Base-by-base conservation (phyloP, 1,284 basidiomycete genomes). In the Leccinum ponderosum region DNA sequence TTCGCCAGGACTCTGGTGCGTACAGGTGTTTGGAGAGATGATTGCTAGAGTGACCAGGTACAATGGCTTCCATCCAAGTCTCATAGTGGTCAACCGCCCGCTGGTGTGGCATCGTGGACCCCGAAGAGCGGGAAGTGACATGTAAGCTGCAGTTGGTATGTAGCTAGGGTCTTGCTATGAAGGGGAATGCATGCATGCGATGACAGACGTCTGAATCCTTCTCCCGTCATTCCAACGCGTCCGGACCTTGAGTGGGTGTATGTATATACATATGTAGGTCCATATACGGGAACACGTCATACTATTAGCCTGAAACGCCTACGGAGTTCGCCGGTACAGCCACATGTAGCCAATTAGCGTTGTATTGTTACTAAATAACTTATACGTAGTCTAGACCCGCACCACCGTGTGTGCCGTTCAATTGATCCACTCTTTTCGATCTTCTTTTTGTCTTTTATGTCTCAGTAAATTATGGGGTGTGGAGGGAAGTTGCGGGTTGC, bases 11-110 rank as follows among this genome's bases (percentile, higher is more conserved):
- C 55, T 12, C 4, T 53, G 20, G 55, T 54, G 47, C 42, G 53
- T 35, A 52, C 33, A 50, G 44, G 17, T 31, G 53, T 56, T 58
- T 58, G 59, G 68, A 54, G 64, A 58, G 55, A 17, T 50, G 8
- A 56, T 62, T 70, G 51, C 68, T 68, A 50, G 58, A 61, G 70
- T 53, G 20, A 37, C 55, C n/a, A 14, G 29, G 44, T 53, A 55
- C 52, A 57, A 58, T 55, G 33, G 22, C 27, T 71, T 63, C 37
- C 42, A 67, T 54, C 56, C 63, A 59, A 47, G 11, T 47, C 20
- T 66, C 63, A 64, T 67, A 53, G 63, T 35, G 50, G 69, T 69
- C 69, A 68, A 51, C 61, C 50, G 52, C 65, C 69, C 39, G 17
- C 9, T 44, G 17, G 42, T 44, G 9, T 44, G 50, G 48, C 15